Percentiles rank a stretch among this genome's conserved stretches.
Conservation (phyloP, 176 grass and related monocot species). For the Chloris gayana region DNA sequence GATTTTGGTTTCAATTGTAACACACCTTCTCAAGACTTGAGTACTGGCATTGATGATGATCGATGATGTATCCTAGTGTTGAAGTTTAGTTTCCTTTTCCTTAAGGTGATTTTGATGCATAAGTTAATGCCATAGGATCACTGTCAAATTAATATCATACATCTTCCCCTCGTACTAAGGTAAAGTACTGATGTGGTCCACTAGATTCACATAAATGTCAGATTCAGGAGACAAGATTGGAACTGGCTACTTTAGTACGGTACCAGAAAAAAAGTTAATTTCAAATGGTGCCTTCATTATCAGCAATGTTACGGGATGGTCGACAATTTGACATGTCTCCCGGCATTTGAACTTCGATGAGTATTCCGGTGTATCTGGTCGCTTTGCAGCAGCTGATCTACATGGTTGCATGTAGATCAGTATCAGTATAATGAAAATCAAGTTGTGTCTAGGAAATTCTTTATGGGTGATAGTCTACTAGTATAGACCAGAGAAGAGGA, state of each 20-base stretch:
- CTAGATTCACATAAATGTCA: slow-evolving; percentile 24
- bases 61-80: neutral
- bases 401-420: neutral
- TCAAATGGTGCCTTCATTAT: slow-evolving; percentile 14
- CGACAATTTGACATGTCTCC: slow-evolving; percentile 26
- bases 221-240: slow-evolving; percentile 39
- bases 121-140: slow-evolving; percentile 14
- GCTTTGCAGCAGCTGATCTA: slow-evolving; percentile 8
- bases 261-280: neutral
- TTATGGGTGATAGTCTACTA: neutral
- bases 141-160: slow-evolving; percentile 17
- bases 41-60: neutral
- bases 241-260: slow-evolving; percentile 16
- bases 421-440: neutral
- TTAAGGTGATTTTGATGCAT: neutral
- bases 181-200: neutral
- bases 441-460: slow-evolving; percentile 35
- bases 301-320: slow-evolving; percentile 16
- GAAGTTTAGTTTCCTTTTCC: neutral
- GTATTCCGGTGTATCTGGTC: slow-evolving; percentile 10
- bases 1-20: neutral
- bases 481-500: neutral
- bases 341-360: slow-evolving; percentile 17
- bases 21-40: too few relatives aligned
- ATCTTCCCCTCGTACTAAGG: slow-evolving; percentile 18